Evolutionary conservation across 306 rosid species (phyloP).

Genomic region (Sicyos edulis): DNA sequence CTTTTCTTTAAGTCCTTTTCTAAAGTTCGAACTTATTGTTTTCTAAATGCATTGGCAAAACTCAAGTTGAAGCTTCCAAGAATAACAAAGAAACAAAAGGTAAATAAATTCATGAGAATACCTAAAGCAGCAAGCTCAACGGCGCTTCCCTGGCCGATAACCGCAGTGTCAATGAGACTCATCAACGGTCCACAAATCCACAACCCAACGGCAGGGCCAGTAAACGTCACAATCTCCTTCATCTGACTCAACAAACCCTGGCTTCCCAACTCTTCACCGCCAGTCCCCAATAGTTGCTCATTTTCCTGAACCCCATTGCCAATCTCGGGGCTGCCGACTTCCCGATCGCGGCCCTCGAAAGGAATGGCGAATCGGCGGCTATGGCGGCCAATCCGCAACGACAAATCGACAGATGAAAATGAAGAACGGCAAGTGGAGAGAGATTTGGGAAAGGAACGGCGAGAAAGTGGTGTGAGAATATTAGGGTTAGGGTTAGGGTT

Average conservation of each 20-base stretch:
- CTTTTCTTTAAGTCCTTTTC: no score
- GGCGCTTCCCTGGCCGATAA: conserved; percentile 85
- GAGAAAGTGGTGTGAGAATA: not conserved
- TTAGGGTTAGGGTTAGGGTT: not conserved
- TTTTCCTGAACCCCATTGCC: conserved; percentile 8
- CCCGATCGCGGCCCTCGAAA: not conserved
- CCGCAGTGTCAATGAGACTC: conserved; percentile 85
- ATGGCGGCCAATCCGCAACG: not conserved
- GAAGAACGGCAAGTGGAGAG: not conserved
- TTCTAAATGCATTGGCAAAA: not conserved
- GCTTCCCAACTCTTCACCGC: conserved; percentile 32
- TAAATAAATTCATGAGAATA: conserved; percentile 12
- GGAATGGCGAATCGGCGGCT: conserved; percentile 1
- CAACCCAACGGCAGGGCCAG: conserved; percentile 74
- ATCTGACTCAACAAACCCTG: conserved; percentile 59
- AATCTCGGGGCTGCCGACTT: not conserved
- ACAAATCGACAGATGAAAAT: not conserved
- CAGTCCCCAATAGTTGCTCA: conserved; percentile 13
- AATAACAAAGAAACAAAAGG: not conserved
- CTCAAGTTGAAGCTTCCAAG: not conserved
- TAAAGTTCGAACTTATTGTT: not conserved
- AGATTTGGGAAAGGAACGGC: not conserved
- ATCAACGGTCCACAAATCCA: conserved; percentile 82
- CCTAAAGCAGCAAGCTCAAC: conserved; percentile 93
- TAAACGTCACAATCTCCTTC: conserved; percentile 58